Evolutionary conservation across 768 basidiomycete genomes (phyloP).

Genomic region (Clitopilus passeckerianus): DNA sequence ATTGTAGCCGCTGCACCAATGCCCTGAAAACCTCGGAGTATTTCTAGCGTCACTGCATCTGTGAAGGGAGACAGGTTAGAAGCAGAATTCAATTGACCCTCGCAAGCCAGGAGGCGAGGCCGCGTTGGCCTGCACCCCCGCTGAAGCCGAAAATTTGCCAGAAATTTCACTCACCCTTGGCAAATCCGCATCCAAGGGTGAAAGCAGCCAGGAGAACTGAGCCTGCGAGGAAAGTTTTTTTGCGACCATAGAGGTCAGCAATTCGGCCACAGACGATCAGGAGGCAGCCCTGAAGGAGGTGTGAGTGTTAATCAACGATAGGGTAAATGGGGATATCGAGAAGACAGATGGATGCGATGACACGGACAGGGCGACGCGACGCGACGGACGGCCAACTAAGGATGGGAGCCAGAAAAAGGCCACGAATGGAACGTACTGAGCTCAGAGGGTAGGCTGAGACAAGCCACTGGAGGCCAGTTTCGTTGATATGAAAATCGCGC

Average conservation of each 20-base stretch:
- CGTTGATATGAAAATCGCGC: slow-evolving; percentile 38
- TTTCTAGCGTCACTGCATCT: slow-evolving; percentile 58
- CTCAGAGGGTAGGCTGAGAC: slow-evolving; percentile 63
- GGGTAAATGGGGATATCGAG: neutral
- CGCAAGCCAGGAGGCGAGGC: neutral
- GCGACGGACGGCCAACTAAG: neutral
- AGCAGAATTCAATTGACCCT: neutral
- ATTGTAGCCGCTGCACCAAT: slow-evolving; percentile 74
- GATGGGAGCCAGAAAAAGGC: neutral
- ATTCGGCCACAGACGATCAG: slow-evolving; percentile 74
- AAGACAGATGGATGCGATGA: neutral
- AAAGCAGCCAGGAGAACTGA: slow-evolving; percentile 48
- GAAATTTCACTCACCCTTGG: slow-evolving; percentile 31
- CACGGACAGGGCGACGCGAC: neutral
- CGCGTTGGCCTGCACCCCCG: neutral
- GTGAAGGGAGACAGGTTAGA: neutral
- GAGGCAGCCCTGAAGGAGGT: slow-evolving; percentile 58
- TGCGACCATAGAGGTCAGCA: slow-evolving; percentile 77
- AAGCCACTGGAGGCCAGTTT: slow-evolving; percentile 62
- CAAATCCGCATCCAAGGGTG: slow-evolving; percentile 62
- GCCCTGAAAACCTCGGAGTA: slow-evolving; percentile 77
- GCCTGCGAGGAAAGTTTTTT: slow-evolving; percentile 60
- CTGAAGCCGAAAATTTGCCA: neutral
- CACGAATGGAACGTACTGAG: slow-evolving; percentile 32
- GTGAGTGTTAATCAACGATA: neutral